These are phyloP conservation scores for Rhynchosporium agropyri DNA, from an alignment of 2,329 filamentous ascomycete genomes.

Conservation along the genomic window DNA sequence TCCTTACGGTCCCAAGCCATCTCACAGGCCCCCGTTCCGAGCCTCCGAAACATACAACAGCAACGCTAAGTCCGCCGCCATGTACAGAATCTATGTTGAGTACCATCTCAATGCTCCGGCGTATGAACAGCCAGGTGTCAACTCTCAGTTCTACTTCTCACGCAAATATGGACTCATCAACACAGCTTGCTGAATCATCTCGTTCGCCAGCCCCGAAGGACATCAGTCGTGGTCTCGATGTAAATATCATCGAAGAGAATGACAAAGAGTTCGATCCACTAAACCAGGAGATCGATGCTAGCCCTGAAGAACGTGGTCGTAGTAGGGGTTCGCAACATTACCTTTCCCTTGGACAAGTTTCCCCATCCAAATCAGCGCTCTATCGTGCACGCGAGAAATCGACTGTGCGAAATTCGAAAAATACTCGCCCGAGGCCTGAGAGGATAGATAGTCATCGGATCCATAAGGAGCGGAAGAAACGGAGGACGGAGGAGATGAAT, in stretches of 20 bases:
- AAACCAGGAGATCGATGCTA: slow-evolving; percentile 1
- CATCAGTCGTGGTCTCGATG: not conserved
- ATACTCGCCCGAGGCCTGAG: not conserved
- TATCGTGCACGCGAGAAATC: not conserved
- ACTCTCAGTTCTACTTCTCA: slow-evolving; percentile 20
- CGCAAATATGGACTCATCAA: slow-evolving; percentile 10
- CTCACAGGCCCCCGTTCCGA: slow-evolving; percentile 29
- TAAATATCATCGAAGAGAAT: not conserved
- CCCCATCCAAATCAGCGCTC: not conserved
- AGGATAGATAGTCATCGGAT: slow-evolving; percentile 21
- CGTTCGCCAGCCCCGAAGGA: not conserved
- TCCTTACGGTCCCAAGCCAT: slow-evolving; percentile 31
- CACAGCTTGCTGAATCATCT: not conserved
- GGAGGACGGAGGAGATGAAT: slow-evolving; percentile 14
- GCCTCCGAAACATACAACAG: slow-evolving; percentile 14
- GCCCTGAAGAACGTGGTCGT: slow-evolving; percentile 12
- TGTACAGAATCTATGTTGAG: slow-evolving; percentile 18
- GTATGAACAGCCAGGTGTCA: slow-evolving; percentile 34
- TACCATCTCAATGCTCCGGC: slow-evolving; percentile 26
- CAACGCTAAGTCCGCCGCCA: slow-evolving; percentile 18
- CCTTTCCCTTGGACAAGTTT: slow-evolving; percentile 19
- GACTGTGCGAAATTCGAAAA: not conserved
- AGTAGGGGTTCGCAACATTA: slow-evolving; percentile 25
- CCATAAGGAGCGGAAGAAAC: slow-evolving; percentile 21
- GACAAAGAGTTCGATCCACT: not conserved